These are phyloP conservation scores for Phialophora macrospora DNA, from an alignment of 2,329 filamentous ascomycete species.

Conservation along the genomic window DNA sequence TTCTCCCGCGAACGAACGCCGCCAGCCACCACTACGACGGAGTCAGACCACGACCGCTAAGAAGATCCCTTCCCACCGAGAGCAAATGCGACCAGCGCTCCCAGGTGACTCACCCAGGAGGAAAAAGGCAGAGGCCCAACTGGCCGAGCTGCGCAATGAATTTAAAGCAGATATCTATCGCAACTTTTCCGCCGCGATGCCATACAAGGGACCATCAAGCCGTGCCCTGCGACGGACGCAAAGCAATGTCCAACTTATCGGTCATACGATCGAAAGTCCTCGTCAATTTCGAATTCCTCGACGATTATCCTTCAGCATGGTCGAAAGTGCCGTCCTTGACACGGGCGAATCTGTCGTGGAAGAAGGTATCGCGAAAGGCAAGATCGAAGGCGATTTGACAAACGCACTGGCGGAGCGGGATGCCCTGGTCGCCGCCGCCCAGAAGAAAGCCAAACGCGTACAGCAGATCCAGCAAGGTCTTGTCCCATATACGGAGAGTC, in stretches of 20 bases:
- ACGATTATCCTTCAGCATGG: constrained; percentile 55
- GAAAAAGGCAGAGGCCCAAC: constrained; percentile 31
- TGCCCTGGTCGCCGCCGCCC: constrained; percentile 48
- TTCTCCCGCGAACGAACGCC: constrained; percentile 18
- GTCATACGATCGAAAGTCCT: constrained; percentile 27
- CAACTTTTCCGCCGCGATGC: constrained; percentile 33
- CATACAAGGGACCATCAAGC: constrained; percentile 33
- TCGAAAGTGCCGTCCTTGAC: constrained; percentile 51
- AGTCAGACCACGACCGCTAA: constrained; percentile 23
- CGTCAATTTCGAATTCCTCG: constrained; percentile 42
- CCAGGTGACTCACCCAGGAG: constrained; percentile 36
- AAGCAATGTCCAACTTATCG: constrained; percentile 32
- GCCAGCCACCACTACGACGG: constrained; percentile 9
- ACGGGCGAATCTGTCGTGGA: constrained; percentile 40
- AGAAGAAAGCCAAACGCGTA: constrained; percentile 48
- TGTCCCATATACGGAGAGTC: constrained; percentile 51
- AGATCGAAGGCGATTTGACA: constrained; percentile 33
- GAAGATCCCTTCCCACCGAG: constrained; percentile 29
- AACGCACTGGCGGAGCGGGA: constrained; percentile 33
- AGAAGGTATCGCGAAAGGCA: constrained; percentile 28
- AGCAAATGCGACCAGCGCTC: constrained; percentile 29
- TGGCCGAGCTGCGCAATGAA: constrained; percentile 35
- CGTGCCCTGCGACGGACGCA: constrained; percentile 35
- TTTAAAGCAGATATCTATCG: constrained; percentile 34
- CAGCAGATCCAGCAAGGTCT: constrained; percentile 46